Conservation (phyloP, 139 green algal species). For the Zygnema cylindricum region DNA sequence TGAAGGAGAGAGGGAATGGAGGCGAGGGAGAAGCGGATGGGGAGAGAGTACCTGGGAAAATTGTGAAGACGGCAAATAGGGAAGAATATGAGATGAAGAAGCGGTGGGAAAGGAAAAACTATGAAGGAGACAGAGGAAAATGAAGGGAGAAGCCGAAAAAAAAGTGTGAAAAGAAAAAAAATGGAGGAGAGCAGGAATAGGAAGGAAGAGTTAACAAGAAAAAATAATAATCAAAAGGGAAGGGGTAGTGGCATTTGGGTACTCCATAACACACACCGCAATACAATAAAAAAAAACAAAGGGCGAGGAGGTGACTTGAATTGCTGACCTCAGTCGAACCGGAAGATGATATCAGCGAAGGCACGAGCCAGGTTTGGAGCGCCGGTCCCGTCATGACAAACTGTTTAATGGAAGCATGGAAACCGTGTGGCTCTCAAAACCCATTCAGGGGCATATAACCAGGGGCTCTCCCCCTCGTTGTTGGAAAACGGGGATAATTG, state of each 20-base stretch:
- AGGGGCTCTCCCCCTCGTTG: too few species aligned
- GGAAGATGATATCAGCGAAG: neutral
- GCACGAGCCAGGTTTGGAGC: neutral
- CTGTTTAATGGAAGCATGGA: neutral
- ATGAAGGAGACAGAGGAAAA: constrained; percentile 21
- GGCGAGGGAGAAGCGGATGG: neutral
- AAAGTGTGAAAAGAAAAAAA: constrained; percentile 5
- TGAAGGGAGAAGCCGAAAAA: constrained; percentile 9
- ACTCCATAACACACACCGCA: too few species aligned
- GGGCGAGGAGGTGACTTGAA: neutral
- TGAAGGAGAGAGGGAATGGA: neutral
- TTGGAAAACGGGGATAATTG: too few species aligned
- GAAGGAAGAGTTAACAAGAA: neutral
- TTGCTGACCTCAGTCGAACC: neutral
- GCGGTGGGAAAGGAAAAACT: constrained; percentile 15
- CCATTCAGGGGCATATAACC: too few species aligned
- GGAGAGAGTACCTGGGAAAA: neutral
- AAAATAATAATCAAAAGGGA: neutral
- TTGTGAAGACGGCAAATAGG: neutral
- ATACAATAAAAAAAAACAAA: neutral
- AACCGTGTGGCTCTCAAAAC: neutral
- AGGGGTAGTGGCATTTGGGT: neutral
- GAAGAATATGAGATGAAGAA: constrained; percentile 27
- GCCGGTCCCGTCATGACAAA: neutral
- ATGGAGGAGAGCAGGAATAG: neutral